These are phyloP conservation scores for Thuidium tamariscinum DNA, from an alignment of 225 moss, liverwort and hornwort species.

Conservation along the genomic window DNA sequence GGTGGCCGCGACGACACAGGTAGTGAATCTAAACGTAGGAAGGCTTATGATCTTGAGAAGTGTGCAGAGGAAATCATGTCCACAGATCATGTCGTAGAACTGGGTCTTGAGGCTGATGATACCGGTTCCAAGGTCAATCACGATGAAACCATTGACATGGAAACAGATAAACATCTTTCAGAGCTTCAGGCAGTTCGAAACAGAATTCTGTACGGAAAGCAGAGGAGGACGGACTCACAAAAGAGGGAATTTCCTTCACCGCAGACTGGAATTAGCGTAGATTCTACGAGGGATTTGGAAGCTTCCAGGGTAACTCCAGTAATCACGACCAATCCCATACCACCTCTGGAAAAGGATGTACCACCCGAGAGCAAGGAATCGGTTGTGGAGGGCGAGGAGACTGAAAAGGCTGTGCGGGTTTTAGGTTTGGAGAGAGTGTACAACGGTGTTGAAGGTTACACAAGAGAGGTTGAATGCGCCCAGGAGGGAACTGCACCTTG, in stretches of 20 bases:
- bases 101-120: conserved; percentile 9
- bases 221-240: conserved; percentile 27
- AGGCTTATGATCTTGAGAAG: conserved; percentile 47
- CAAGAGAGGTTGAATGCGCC: conserved; percentile 35
- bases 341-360: neutral
- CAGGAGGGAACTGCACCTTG: conserved; percentile 23
- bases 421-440: conserved; percentile 40
- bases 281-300: conserved; percentile 7
- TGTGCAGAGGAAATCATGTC: conserved; percentile 17
- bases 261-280: conserved; percentile 11
- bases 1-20: conserved; percentile 47
- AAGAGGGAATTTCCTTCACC: conserved; percentile 4
- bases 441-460: conserved; percentile 16
- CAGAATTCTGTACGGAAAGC: conserved; percentile 37
- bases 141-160: conserved; percentile 31
- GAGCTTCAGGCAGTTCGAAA: conserved; percentile 45
- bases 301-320: neutral
- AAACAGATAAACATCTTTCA: conserved; percentile 29
- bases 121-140: conserved; percentile 1
- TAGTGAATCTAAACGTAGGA: conserved; percentile 60
- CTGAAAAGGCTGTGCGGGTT: conserved; percentile 36
- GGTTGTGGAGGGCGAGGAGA: conserved; percentile 17
- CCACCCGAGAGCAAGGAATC: neutral
- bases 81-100: conserved; percentile 10
- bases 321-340: neutral